These are phyloP conservation scores for Xerocomellus chrysenteron DNA, from an alignment of 768 basidiomycete species.

Conservation along the genomic window DNA sequence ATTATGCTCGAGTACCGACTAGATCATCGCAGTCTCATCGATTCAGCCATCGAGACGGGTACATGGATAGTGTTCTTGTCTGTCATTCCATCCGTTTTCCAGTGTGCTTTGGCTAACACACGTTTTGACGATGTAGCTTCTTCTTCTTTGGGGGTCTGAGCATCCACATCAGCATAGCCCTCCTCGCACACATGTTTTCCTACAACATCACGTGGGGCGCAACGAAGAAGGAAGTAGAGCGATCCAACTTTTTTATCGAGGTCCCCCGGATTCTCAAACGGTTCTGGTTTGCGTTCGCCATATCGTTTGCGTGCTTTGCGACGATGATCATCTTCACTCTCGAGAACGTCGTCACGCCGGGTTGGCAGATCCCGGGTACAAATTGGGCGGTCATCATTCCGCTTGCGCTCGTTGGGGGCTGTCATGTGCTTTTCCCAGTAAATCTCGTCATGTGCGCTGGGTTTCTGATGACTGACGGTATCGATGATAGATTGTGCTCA, in stretches of 20 bases:
- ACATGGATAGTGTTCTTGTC: conserved; percentile 38
- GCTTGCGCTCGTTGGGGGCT: conserved; percentile 61
- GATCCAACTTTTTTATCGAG: conserved; percentile 89
- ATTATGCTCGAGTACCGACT: conserved; percentile 71
- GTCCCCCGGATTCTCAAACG: conserved; percentile 81
- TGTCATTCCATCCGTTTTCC: background rate
- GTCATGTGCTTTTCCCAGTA: conserved; percentile 76
- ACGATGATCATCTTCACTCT: conserved; percentile 58
- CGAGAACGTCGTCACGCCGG: conserved; percentile 49
- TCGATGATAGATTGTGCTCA: conserved; percentile 63
- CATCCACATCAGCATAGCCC: conserved; percentile 50
- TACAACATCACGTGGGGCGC: conserved; percentile 62
- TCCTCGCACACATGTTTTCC: conserved; percentile 58
- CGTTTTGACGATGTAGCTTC: conserved; percentile 26
- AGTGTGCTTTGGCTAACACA: background rate
- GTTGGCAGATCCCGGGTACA: conserved; percentile 59
- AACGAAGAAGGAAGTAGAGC: conserved; percentile 81
- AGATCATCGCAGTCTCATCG: conserved; percentile 36
- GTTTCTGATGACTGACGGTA: background rate
- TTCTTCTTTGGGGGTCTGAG: conserved; percentile 59
- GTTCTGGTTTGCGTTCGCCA: conserved; percentile 63
- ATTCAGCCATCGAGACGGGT: conserved; percentile 23
- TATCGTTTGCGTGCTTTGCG: conserved; percentile 51
- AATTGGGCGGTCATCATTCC: conserved; percentile 81
- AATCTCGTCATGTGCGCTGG: conserved; percentile 24